Base-by-base conservation (phyloP, 257 asterid genomes). In the Lithospermum erythrorhizon region DNA sequence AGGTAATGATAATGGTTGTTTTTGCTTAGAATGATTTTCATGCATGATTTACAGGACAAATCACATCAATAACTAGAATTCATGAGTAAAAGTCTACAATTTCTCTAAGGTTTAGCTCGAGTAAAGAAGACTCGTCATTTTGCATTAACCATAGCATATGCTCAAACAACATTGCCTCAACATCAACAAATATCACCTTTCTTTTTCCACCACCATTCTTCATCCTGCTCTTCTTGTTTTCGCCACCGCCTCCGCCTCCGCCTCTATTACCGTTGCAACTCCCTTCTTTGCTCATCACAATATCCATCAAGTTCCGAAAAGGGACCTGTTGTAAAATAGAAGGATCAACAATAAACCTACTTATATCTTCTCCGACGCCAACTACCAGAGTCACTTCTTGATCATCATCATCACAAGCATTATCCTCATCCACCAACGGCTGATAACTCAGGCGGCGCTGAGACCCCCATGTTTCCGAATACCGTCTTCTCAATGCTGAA, bases 71-170 rank as follows among this genome's bases (percentile, higher is more conserved):
- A 27, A 0, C 49, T 41, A 41, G 5, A 41, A 41, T 13, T 78
- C 79, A 65, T 78, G 82, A 53, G 75, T 78, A 78, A 62, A 78
- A 78, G 16, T 78, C 79, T 47, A 78, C 59, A 48, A 78, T 71
- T 72, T 78, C 82, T 32, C 54, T 55, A 29, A 78, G 77, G 53
- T 78, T 78, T 27, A 78, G 80, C 68, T 78, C 65, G 62, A 71
- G 68, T 59, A 74, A 71, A 51, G 82, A 78, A 68, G 80, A 74
- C 17, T 70, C 71, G 62, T 78, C 82, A 65, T 78, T 77, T 47
- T 72, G 62, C 82, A 77, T 71, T 58, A 77, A 51, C 82, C 82
- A 77, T 53, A 77, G 21, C 77, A 78, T 68, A 48, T 78, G 82
- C 61, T 78, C 82, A 53, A 74, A 78, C 75, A 74, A 71, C 48